Conservation (phyloP, 768 basidiomycete species). For the Collybia sordida region DNA sequence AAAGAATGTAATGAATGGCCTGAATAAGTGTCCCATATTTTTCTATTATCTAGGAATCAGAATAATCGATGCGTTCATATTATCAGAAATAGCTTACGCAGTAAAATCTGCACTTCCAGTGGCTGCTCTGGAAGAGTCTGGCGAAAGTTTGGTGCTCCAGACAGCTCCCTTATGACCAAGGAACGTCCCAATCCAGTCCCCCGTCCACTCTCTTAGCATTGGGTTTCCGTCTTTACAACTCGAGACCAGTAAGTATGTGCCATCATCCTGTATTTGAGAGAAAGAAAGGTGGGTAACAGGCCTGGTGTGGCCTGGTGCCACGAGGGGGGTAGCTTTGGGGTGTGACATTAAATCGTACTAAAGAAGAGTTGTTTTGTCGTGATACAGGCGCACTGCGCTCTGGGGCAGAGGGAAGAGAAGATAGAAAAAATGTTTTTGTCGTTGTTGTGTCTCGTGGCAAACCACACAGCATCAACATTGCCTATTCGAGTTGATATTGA, state of each 20-base stretch:
- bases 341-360: constrained; percentile 53
- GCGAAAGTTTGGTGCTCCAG: constrained; percentile 91
- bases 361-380: constrained; percentile 29
- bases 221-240: constrained; percentile 99
- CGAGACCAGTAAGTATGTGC: constrained; percentile 87
- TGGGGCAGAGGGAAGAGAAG: constrained; percentile 15
- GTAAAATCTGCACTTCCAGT: constrained; percentile 97
- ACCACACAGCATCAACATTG: constrained; percentile 15
- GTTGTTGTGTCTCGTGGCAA: constrained; percentile 5
- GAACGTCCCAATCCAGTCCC: constrained; percentile 97
- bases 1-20: constrained; percentile 93
- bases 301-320: constrained; percentile 83
- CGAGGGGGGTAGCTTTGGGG: constrained; percentile 74
- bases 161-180: constrained; percentile 93
- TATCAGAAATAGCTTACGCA: constrained; percentile 59
- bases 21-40: constrained; percentile 94
- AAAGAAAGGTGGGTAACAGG: constrained; percentile 95
- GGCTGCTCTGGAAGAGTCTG: constrained; percentile 82
- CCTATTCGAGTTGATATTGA: constrained; percentile 11
- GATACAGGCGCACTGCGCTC: constrained; percentile 59
- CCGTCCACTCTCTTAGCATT: constrained; percentile 95
- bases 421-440: constrained; percentile 9
- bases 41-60: constrained; percentile 45
- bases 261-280: constrained; percentile 82
- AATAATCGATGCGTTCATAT: constrained; percentile 7